A percentile compares a stretch with the other conserved stretches of the same genome.
Conservation (phyloP, 1,284 basidiomycete genomes). For the Tilletia indica region DNA sequence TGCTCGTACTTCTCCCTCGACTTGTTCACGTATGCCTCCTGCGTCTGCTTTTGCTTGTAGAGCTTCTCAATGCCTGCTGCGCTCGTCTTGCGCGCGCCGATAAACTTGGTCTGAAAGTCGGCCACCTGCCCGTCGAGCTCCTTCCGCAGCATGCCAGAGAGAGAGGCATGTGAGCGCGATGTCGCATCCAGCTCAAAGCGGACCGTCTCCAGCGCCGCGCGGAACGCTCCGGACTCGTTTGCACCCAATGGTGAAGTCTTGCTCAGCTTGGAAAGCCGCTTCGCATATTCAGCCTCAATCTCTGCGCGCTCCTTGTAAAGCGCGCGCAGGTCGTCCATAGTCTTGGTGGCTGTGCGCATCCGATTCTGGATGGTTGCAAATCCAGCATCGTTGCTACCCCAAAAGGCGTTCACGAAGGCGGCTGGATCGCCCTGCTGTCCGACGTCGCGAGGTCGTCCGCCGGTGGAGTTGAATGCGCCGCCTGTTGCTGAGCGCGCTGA, state of each 20-base stretch:
- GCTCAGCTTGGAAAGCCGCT: slow-evolving; percentile 76
- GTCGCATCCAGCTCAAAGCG: slow-evolving; percentile 81
- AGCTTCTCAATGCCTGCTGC: slow-evolving; percentile 43
- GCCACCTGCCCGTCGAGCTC: slow-evolving; percentile 67
- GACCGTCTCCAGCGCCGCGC: slow-evolving; percentile 69
- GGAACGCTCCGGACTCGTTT: slow-evolving; percentile 79
- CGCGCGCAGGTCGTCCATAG: slow-evolving; percentile 78
- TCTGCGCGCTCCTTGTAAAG: slow-evolving; percentile 85
- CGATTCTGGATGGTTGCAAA: slow-evolving; percentile 85
- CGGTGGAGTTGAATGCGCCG: neutral
- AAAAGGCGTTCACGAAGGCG: slow-evolving; percentile 96
- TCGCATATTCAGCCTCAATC: slow-evolving; percentile 95
- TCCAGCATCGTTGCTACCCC: slow-evolving; percentile 72
- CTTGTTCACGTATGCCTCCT: slow-evolving; percentile 55
- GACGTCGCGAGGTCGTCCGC: slow-evolving; percentile 14
- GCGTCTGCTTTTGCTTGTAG: slow-evolving; percentile 54
- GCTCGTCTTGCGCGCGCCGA: slow-evolving; percentile 17
- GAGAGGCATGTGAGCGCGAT: slow-evolving; percentile 67
- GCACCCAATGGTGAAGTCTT: slow-evolving; percentile 70
- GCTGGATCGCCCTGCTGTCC: slow-evolving; percentile 54
- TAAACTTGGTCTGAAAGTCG: slow-evolving; percentile 38
- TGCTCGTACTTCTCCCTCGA: slow-evolving; percentile 91
- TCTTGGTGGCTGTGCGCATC: slow-evolving; percentile 78
- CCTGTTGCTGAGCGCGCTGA: slow-evolving; percentile 1
- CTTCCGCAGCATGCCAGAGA: slow-evolving; percentile 72